Evolutionary conservation across 306 rosid genomes (phyloP).

Genomic region (Gillenia trifoliata): DNA sequence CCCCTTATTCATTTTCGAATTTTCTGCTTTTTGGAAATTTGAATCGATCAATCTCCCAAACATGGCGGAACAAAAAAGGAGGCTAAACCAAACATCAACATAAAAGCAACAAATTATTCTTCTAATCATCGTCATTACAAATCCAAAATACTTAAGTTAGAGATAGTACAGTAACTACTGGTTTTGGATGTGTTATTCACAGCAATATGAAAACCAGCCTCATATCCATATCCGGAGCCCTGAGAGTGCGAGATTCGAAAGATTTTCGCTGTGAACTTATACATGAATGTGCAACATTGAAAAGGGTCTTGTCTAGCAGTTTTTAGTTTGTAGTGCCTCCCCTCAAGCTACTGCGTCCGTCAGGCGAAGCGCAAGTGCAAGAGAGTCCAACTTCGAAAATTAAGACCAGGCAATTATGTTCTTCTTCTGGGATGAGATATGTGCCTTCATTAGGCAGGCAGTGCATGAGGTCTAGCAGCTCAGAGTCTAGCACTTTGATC

Average conservation of each 20-base stretch:
- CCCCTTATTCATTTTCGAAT: no score
- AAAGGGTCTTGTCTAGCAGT: constrained; percentile 32
- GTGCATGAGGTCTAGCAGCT: constrained; percentile 13
- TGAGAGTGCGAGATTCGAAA: background rate
- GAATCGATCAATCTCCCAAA: no score
- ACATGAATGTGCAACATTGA: background rate
- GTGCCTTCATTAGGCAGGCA: background rate
- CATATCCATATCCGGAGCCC: background rate
- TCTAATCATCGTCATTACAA: no score
- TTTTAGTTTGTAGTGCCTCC: constrained; percentile 41
- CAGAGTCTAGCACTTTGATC: constrained; percentile 37
- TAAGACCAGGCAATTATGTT: constrained; percentile 29
- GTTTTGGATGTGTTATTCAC: background rate
- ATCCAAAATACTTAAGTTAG: no score
- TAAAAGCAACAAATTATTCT: no score
- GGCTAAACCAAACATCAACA: no score
- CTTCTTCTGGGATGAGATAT: constrained; percentile 12
- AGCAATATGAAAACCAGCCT: background rate
- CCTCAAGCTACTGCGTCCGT: constrained; percentile 44
- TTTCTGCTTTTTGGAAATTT: no score
- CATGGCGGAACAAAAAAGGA: no score
- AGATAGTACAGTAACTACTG: background rate
- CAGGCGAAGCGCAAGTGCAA: constrained; percentile 41
- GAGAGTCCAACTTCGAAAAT: constrained; percentile 46
- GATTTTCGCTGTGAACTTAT: background rate